Percentiles rank a stretch among this genome's conserved stretches.
Evolutionary conservation across 768 basidiomycete species (phyloP).

Genomic region (Agaricus blazei): DNA sequence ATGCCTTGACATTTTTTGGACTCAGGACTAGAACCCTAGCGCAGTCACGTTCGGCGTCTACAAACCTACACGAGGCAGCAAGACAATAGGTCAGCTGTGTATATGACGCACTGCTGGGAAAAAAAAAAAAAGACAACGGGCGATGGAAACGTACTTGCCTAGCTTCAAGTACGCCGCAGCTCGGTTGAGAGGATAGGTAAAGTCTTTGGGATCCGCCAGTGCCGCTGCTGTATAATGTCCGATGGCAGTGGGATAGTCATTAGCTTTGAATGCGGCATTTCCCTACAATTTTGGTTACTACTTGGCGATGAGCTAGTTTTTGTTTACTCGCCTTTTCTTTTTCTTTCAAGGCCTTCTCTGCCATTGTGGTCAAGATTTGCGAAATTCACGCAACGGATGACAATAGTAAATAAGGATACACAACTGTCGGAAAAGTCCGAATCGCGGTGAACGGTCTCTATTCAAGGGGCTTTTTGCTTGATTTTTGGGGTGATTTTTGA

Average conservation of each 20-base stretch:
- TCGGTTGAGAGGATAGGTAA: slow-evolving; percentile 82
- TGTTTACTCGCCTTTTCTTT: slow-evolving; percentile 30
- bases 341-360: slow-evolving; percentile 25
- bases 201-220: slow-evolving; percentile 61
- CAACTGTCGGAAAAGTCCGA: too few species aligned
- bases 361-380: not conserved
- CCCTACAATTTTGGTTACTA: slow-evolving; percentile 46
- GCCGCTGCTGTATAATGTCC: slow-evolving; percentile 86
- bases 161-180: slow-evolving; percentile 92
- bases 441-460: too few species aligned
- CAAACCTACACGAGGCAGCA: slow-evolving; percentile 39
- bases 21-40: slow-evolving; percentile 53
- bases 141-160: slow-evolving; percentile 74
- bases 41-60: slow-evolving; percentile 83
- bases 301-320: not conserved
- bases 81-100: slow-evolving; percentile 10
- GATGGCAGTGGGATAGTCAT: slow-evolving; percentile 72
- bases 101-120: not conserved
- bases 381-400: not conserved
- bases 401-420: not conserved
- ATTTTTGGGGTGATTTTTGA: too few species aligned
- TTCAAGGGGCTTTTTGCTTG: too few species aligned
- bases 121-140: not conserved
- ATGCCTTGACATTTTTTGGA: slow-evolving; percentile 65
- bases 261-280: slow-evolving; percentile 79